Percentiles rank a stretch among this genome's conserved stretches.
phyloP scores from a whole-genome alignment of 495 filamentous ascomycete genomes.

The Penicillium riverlandense region DNA sequence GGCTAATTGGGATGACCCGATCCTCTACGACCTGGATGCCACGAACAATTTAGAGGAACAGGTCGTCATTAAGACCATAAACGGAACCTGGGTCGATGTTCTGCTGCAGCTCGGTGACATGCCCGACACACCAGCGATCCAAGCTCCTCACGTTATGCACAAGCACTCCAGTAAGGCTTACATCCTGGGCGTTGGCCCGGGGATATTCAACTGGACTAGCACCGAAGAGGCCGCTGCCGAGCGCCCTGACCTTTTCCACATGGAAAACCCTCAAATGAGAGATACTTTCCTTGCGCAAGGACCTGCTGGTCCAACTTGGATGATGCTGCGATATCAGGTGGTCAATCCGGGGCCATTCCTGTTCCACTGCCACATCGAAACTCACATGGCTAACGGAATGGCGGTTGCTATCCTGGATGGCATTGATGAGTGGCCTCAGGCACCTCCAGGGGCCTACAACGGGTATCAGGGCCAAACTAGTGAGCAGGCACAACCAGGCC shows the following conservation, averaged over 20 bases:
- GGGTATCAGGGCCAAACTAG: conserved; percentile 7
- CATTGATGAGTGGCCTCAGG: conserved; percentile 39
- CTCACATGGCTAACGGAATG: conserved; percentile 45
- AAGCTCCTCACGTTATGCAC: conserved; percentile 47
- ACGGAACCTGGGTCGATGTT: conserved; percentile 47
- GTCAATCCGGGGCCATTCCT: conserved; percentile 44
- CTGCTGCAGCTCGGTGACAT: conserved; percentile 29
- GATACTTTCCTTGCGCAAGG: conserved; percentile 35
- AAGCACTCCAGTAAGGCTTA: conserved; percentile 49
- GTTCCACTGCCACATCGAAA: conserved; percentile 47
- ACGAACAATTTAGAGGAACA: conserved; percentile 15
- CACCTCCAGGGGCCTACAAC: conserved; percentile 3
- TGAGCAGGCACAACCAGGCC: background rate
- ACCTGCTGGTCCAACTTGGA: conserved; percentile 19
- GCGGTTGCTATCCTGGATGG: conserved; percentile 42
- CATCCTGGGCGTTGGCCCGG: conserved; percentile 36
- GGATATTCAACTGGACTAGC: conserved; percentile 33
- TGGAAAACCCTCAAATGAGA: conserved; percentile 37
- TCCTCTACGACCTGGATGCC: conserved; percentile 32
- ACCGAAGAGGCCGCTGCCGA: conserved; percentile 36
- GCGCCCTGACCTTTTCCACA: conserved; percentile 33
- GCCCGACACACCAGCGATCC: conserved; percentile 7
- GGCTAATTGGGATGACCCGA: conserved; percentile 22
- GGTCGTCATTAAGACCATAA: conserved; percentile 37
- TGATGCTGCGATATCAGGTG: conserved; percentile 45